A percentile compares a stretch with the other conserved stretches of the same genome.
Conservation (phyloP, 305 asterid genomes). For the Fraxinus xanthoxyloides region DNA sequence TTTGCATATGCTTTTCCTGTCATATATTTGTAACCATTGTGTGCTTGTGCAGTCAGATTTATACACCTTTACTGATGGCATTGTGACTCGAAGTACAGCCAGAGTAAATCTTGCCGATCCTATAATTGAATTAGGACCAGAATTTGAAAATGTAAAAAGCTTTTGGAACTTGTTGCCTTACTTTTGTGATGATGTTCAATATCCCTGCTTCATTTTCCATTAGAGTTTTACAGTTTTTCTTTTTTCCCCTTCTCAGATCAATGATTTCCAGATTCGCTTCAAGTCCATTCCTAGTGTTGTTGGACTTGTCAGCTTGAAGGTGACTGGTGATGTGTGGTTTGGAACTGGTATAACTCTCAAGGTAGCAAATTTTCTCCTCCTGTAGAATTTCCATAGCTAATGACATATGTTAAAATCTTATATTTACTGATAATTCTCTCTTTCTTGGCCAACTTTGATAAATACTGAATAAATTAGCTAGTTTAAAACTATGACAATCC, state of each 20-base stretch:
- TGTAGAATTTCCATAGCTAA: slow-evolving; percentile 8
- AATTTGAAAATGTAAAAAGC: slow-evolving; percentile 55
- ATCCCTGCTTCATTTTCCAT: slow-evolving; percentile 10
- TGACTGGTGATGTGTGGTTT: slow-evolving; percentile 92
- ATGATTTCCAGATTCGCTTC: slow-evolving; percentile 64
- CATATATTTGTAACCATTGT: slow-evolving; percentile 19
- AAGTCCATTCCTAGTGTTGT: slow-evolving; percentile 80
- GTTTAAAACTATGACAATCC: not conserved
- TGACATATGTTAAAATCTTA: not conserved
- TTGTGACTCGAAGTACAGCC: slow-evolving; percentile 53
- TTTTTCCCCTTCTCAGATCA: slow-evolving; percentile 41
- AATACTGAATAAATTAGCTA: not conserved
- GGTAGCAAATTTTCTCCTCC: slow-evolving; percentile 39
- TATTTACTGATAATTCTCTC: not conserved
- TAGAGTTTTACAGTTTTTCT: slow-evolving; percentile 6
- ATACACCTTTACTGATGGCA: slow-evolving; percentile 62
- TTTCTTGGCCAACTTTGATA: not conserved
- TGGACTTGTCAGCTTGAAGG: slow-evolving; percentile 77
- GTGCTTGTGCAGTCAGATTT: slow-evolving; percentile 71
- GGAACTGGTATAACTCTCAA: slow-evolving; percentile 70
- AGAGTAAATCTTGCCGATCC: slow-evolving; percentile 74
- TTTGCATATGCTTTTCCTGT: slow-evolving; percentile 14
- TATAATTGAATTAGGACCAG: slow-evolving; percentile 68
- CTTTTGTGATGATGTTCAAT: slow-evolving; percentile 1
- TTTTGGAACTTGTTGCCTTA: slow-evolving; percentile 19